These are phyloP conservation scores for Chrysoporthe deuterocubensis DNA, from an alignment of 2,329 filamentous ascomycete genomes.

Conservation along the genomic window DNA sequence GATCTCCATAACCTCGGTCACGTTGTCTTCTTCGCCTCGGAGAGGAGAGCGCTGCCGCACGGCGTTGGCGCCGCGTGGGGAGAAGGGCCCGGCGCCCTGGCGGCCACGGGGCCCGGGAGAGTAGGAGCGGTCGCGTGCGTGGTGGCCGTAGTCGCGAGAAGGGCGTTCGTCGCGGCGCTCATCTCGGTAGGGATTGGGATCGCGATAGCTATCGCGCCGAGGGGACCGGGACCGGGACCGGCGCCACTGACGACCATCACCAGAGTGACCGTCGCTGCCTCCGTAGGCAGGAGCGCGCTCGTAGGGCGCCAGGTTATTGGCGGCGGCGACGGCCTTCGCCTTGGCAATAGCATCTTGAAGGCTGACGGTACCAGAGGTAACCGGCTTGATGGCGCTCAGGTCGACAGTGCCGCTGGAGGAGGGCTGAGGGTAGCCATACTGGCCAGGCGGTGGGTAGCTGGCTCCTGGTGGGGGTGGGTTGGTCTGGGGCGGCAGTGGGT, in stretches of 20 bases:
- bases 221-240: constrained; percentile 75
- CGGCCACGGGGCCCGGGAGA: constrained; percentile 63
- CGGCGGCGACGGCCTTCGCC: constrained; percentile 79
- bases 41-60: constrained; percentile 63
- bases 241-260: constrained; percentile 60
- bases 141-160: constrained; percentile 61
- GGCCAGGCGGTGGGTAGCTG: constrained; percentile 27
- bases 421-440: constrained; percentile 60
- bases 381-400: constrained; percentile 77
- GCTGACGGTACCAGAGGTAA: constrained; percentile 80
- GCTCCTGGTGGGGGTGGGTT: constrained; percentile 16
- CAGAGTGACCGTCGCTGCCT: constrained; percentile 37
- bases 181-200: constrained; percentile 82
- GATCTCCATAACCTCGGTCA: constrained; percentile 79
- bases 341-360: constrained; percentile 85
- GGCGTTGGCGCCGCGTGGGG: constrained; percentile 58
- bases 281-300: constrained; percentile 58
- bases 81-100: constrained; percentile 55
- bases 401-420: constrained; percentile 78
- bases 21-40: constrained; percentile 64
- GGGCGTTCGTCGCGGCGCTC: constrained; percentile 73
- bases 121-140: constrained; percentile 69
- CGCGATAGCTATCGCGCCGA: constrained; percentile 72
- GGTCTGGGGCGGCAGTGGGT: constrained; percentile 19
- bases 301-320: constrained; percentile 72